Conservation (phyloP, 2,329 filamentous ascomycete species). For the Xylariaceae sp. region DNA sequence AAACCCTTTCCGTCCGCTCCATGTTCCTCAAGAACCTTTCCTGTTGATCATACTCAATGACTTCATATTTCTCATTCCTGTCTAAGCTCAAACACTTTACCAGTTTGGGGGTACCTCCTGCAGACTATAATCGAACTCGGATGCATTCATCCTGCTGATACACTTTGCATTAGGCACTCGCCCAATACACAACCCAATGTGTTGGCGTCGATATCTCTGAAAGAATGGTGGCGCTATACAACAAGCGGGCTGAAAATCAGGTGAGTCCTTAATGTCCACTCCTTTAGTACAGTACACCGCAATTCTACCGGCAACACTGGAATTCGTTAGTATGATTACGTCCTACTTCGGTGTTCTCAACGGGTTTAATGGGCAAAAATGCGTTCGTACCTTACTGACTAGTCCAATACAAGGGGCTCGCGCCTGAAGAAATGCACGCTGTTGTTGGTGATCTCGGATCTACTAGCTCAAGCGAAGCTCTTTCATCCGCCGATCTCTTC, state of each 20-base stretch:
- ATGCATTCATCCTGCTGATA: conserved; percentile 1
- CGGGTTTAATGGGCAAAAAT: too few relatives aligned
- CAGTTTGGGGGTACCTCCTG: too few relatives aligned
- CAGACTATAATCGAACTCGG: neutral
- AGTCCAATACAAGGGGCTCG: conserved; percentile 41
- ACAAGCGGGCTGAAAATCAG: conserved; percentile 55
- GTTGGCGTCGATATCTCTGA: conserved; percentile 69
- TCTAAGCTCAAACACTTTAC: too few relatives aligned
- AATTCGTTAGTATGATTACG: neutral
- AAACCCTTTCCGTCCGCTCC: too few relatives aligned
- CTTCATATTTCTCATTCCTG: too few relatives aligned
- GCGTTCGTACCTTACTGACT: neutral
- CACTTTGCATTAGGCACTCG: conserved; percentile 47
- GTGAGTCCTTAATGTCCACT: conserved; percentile 30
- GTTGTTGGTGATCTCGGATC: conserved; percentile 56
- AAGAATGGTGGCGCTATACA: conserved; percentile 69
- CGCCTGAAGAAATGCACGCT: conserved; percentile 52
- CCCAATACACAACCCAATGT: conserved; percentile 60
- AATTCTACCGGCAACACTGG: neutral
- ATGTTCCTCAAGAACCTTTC: too few relatives aligned
- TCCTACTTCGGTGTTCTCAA: neutral
- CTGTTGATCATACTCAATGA: too few relatives aligned
- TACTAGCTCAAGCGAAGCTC: conserved; percentile 44
- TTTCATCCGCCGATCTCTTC: conserved; percentile 61
- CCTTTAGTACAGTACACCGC: neutral